phyloP scores from a whole-genome alignment of 2,329 filamentous ascomycete species.

The Parastagonospora nodorum region DNA sequence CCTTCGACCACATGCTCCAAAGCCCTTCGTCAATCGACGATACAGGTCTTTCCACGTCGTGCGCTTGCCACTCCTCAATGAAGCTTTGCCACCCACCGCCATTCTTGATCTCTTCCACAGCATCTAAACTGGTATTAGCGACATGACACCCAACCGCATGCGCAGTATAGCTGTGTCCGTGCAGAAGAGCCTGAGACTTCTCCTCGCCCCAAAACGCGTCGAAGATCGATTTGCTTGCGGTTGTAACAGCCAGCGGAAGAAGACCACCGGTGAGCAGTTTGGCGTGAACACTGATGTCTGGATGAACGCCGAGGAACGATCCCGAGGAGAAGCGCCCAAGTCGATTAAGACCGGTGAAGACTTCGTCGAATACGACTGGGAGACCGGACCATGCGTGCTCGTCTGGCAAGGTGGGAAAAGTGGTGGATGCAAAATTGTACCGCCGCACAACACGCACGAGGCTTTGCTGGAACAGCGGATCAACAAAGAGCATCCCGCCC shows the following conservation, averaged over 20 bases:
- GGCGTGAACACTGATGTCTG: constrained; percentile 80
- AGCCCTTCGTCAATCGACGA: constrained; percentile 13
- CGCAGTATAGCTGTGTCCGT: constrained; percentile 87
- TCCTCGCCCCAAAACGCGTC: constrained; percentile 70
- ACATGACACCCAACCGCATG: constrained; percentile 82
- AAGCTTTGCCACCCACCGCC: constrained; percentile 2
- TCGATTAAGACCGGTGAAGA: constrained; percentile 84
- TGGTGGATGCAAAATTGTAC: constrained; percentile 56
- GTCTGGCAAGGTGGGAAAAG: constrained; percentile 35
- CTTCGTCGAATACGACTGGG: constrained; percentile 82
- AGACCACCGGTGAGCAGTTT: constrained; percentile 84
- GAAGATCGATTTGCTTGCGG: constrained; percentile 76
- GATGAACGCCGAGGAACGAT: constrained; percentile 68
- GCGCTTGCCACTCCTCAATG: constrained; percentile 1
- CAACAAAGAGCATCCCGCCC: constrained; percentile 82
- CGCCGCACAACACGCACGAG: constrained; percentile 72
- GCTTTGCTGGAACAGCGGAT: constrained; percentile 78
- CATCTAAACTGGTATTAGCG: constrained; percentile 67
- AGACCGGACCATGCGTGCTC: constrained; percentile 68
- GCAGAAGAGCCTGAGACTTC: constrained; percentile 78
- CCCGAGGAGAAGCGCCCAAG: constrained; percentile 74
- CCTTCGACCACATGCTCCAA: constrained; percentile 75
- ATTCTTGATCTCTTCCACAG: constrained; percentile 50
- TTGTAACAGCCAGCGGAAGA: constrained; percentile 75
- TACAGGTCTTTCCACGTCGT: not conserved